Base-by-base conservation (phyloP, 352 stramenopile species). In the Phytopythium sindhum region DNA sequence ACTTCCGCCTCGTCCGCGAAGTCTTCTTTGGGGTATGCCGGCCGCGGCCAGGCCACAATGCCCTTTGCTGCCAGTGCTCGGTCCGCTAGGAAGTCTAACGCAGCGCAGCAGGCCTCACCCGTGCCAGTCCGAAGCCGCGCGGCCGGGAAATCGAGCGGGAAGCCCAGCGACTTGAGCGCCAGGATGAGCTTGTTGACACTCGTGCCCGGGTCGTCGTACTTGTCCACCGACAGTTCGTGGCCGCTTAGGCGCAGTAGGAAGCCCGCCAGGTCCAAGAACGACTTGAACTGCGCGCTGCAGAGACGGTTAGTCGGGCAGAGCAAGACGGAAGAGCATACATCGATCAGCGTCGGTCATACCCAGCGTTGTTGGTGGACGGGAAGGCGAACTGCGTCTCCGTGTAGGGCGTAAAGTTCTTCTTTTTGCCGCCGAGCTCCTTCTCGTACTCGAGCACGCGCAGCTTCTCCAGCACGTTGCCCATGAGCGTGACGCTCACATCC, bases 181-280 rank as follows among this genome's bases (percentile, higher is more conserved):
- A 95, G 68, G 57, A 95, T 92, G 56, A 95, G 81, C 61, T 95
- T 95, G 78, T 95, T 95, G 68, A 93, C 78, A 64, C 82, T 92
- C 45, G 86, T 92, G 70, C 88, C 91, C 33, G 85, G 81, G 72
- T 95, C 84, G 78, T 95, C 86, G 68, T 92, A 95, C 73, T 95
- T 95, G 78, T 95, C 86, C 47, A 95, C 79, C 26, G 80, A 74
- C 60, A 95, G 89, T 21, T 93, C 86, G 61, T 93, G 86, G 64
- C 83, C 73, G 67, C 77, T 85, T 45, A 85, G 75, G 61, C 91
- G 90, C 70, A 95, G 87, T 21, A 95, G 65, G 57, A 77, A 91
- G 9, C 75, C 74, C 24, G 88, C 74, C 23, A 95, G 70, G 42
- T 91, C 80, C 54, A 95, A 63, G 55, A 95, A 91, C 58, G 68